Base-by-base conservation (phyloP, 805 yeast genomes). In the Starmerella stigmatis region DNA sequence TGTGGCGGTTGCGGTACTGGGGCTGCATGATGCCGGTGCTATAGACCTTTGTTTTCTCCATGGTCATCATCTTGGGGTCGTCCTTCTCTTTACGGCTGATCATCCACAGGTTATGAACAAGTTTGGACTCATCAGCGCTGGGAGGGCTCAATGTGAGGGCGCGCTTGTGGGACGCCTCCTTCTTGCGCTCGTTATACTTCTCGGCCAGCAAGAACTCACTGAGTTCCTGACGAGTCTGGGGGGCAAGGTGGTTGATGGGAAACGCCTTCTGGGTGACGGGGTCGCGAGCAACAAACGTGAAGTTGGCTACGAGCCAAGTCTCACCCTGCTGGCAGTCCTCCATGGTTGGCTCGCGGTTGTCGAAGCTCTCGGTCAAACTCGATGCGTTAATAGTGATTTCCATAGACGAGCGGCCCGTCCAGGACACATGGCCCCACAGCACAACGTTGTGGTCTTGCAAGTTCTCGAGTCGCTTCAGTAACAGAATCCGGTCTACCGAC, bases 351-450 rank as follows among this genome's bases (percentile, higher is more conserved):
- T 68, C 68, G 12, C 70, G 74, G 23, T 27, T 30, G 5, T 22
- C 32, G 16, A 45, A 36, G 30, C 45, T 35, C 40, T 47, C 46
- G n/a, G 21, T 17, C 45, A 77, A 78, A 3, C 94, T 78, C 52
- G 85, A 82, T 2, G 96, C 97, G 59, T 78, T 81, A 56, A 88
- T 92, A 38, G 86, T 75, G 58, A 88, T 88, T 64, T 88, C 96
- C 96, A 88, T 88, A 1, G 96, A 86, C 1, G 94, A 83, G 49
- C 85, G 71, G 48, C 97, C 97, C 0, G 96, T 88, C 85, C 94
- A 88, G 8, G 94, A 79, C 34, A 86, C 96, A 42, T 79, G 71
- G n/a, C 97, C 97, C 25, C 92, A 86, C 49, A 88, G 66, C 23
- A 86, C 72, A 56, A 89, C 79, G 64, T 86, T 85, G 64, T 74